Evolutionary conservation across 371 early-diverging fungal species (phyloP), one percentile per base, ranked within the genome.

Genomic region (Neoconidiobolus thromboides): DNA sequence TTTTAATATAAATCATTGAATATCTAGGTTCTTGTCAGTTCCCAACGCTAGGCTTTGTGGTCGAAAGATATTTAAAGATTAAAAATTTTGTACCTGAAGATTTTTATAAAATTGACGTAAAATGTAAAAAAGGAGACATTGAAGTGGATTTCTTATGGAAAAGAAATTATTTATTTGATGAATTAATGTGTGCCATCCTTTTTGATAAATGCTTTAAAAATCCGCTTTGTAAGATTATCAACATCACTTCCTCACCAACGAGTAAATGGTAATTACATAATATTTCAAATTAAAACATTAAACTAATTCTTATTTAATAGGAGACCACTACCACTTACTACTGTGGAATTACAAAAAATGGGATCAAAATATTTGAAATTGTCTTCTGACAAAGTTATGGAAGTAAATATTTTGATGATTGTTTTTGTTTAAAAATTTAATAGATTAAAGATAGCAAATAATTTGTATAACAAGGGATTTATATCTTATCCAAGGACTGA

Each of bases 401-500:
- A 65, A 9, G 82, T 90, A 66, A 43, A 68, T 66, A 12, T 10
- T 38, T 12, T 38, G 12, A 14, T 46, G n/a, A 38, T 15, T 38
- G 1, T 58, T 7, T 54, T n/a, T 48, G 1, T 3, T 43, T 15
- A 5, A 14, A 37, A n/a, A 4, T 42, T 37, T 36, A 14, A 40
- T 48, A 36, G 0, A 40, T 47, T 7, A 6, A 70, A 86, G 82
- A 67, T 82, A 26, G 94, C 97, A 15, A 94, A 95, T 71, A 67
- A 65, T 0, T 74, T 95, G 9, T 95, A 96, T 71, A 79, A 78
- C 10, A 65, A 73, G 42, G 99, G 99, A 37, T 82, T 88, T 55
- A 92, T 99, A 60, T 90, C 90, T 67, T 99, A 99, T 71, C 99
- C 99, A 4, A 83, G 99, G 66, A 99, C 99, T 4, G 99, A 99